Base-by-base conservation (phyloP, 169 alveolate species). In the Eimeria sp. region DNA sequence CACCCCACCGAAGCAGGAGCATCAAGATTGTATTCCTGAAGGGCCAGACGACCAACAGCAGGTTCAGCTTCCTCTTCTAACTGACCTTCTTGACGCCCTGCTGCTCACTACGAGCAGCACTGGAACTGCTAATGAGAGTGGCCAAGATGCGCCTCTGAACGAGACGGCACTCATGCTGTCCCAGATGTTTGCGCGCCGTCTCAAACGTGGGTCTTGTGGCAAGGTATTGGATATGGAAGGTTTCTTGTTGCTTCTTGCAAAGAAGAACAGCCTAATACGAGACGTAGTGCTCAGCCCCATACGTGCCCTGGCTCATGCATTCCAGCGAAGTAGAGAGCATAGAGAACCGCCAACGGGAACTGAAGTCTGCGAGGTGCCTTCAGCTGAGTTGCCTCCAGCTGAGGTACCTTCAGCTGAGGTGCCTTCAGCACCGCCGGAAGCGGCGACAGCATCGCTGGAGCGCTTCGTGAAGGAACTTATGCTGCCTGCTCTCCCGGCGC, bases 401-500 rank as follows among this genome's bases (percentile, higher is more conserved):
- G 40, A 34, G 40, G 40, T 34, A 34, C 40, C 40, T 34, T 34
- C 57, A 11, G 43, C 58, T 22, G 65, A 61, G 93, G 76, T 11
- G 57, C 93, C 93, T n/a, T 51, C 54, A 51, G 87, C 57, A 45
- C 90, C 90, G 10, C 82, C 63, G 18, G 80, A 40, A 58, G 63
- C 83, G 43, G 84, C 30, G 30, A 67, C 47, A 40, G 51, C 63
- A 3, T 63, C 80, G 14, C 65, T 87, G 67, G 94, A 87, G 57
- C 47, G 61, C 20, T 87, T 87, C 51, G 94, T 87, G 40, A 87
- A 65, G 78, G 94, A 87, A 65, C 49, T 87, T 27, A 63, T 87
- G 94, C 83, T 87, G 83, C 94, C 94, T 25, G 94, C 83, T n/a
- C 82, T 87, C 47, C 94, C 94, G 16, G 94, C 94, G 22, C 82